These are phyloP conservation scores for Trametes versicolor DNA, from an alignment of 1,284 basidiomycete species.

Conservation along the genomic window DNA sequence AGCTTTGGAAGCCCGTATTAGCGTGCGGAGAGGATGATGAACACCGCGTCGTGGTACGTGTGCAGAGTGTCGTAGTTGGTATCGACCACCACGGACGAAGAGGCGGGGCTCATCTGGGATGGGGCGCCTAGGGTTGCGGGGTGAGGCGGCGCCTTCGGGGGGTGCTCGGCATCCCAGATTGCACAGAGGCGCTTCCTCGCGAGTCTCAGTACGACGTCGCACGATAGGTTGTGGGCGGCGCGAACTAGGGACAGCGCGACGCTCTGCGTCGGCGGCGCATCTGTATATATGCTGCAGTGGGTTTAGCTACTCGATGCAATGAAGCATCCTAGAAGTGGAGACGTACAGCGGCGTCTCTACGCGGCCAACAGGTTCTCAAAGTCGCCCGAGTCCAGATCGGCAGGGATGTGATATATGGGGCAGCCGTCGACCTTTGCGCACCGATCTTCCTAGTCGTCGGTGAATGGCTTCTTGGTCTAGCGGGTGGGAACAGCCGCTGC, in stretches of 20 bases:
- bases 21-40: slow-evolving; percentile 8
- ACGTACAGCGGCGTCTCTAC: slow-evolving; percentile 11
- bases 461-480: neutral
- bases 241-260: slow-evolving; percentile 2
- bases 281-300: neutral
- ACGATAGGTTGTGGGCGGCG: slow-evolving; percentile 9
- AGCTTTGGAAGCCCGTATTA: slow-evolving; percentile 5
- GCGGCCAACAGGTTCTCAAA: neutral
- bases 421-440: neutral
- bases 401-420: slow-evolving; percentile 11
- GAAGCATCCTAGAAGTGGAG: neutral
- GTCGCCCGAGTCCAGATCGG: neutral
- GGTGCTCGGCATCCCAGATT: neutral
- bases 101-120: neutral
- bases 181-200: neutral
- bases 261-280: neutral
- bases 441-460: neutral
- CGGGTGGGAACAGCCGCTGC: no score
- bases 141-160: neutral
- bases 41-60: slow-evolving; percentile 6
- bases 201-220: slow-evolving; percentile 1
- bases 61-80: neutral
- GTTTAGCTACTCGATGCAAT: neutral
- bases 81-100: neutral
- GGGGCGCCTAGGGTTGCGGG: neutral